Evolutionary conservation across 2,329 filamentous ascomycete species (phyloP), one percentile per base, ranked within the genome.

Genomic region (Hysterium pulicare): DNA sequence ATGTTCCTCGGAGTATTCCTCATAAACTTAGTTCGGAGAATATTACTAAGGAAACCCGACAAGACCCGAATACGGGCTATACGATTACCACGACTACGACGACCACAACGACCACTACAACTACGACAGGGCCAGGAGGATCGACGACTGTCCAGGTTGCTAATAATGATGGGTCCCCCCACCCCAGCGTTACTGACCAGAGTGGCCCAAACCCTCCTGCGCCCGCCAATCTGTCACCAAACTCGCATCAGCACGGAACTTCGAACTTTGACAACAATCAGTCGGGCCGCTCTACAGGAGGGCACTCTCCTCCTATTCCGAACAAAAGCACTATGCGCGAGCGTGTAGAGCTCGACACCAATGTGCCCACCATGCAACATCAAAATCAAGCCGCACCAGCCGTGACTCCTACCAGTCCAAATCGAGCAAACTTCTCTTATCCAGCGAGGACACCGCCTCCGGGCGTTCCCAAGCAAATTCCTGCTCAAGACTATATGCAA

Each of bases 21-120:
- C 28, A 11, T 3, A 16, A 16, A 5, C 28, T n/a, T 31, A 57
- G 50, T 34, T 52, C 47, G 23, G 59, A 63, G 30, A 56, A 60
- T 40, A 42, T 63, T 3, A 48, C 52, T 2, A 49, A 46, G 34
- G 61, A 66, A 24, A 59, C 59, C 9, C 57, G 64, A 33, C 55
- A 55, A 22, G 61, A 66, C 38, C 47, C 45, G 16, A 53, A 48
- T 11, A 64, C 62, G 6, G 62, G 62, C 0, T 61, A 64, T 20
- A 54, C 64, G 16, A 54, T 66, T 3, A 64, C 61, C 4, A 59
- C 59, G 3, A 64, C 59, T 7, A 66, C 61, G 0, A 66, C 62
- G 5, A 64, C 62, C 1, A 66, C 61, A 2, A 65, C 62, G 1
- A 65, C 62, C 1, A 65, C 62, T 1, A 66, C 61, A 2, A 65